Base-by-base conservation (phyloP, 2,329 filamentous ascomycete genomes). In the Epichloe uncinata region DNA sequence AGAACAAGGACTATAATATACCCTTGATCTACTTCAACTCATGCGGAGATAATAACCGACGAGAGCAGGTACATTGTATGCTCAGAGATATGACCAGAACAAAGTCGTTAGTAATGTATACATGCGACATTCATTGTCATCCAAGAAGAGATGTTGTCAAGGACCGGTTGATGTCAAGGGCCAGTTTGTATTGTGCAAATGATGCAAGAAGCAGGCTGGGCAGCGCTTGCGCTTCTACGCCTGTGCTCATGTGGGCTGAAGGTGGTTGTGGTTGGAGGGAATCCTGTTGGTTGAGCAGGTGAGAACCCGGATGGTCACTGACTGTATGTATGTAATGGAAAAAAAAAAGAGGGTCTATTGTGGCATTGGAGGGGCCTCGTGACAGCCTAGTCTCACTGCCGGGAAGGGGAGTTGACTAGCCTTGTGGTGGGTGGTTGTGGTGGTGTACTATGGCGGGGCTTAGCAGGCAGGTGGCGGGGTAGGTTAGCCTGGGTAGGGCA, bases 251-350 rank as follows among this genome's bases (percentile, higher is more conserved):
- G 45, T 52, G 51, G 37, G 53, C 22, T 22, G n/a, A 36, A 33
- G 16, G 20, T 42, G 40, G 11, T 42, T 33, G n/a, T 43, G 42
- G 33, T 48, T 11, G 16, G 15, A n/a, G 26, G 7, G 11, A 20
- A 35, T 33, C 9, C 30, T 26, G 49, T 5, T 41, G 41, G 49
- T 5, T 41, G 41, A 40, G 42, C 37, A 34, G 20, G 34, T 53
- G 55, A 58, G 57, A 58, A 59, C 57, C 57, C 54, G 53, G 56
- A 59, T 58, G 57, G 58, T 26, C 52, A 44, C 30, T 16, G 16
- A 16, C 40, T 18, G 4, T 15, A 16, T 18, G 16, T 18, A 18
- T 18, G 16, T 18, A n/a, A 38, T 4, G 5, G 5, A 9, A 38
- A 40, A 40, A 26, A 26, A 40, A 40, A 16, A 18, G 36, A 15